Conservation (phyloP, 108 stramenopile species). For the Nannochloropsis oceanica region DNA sequence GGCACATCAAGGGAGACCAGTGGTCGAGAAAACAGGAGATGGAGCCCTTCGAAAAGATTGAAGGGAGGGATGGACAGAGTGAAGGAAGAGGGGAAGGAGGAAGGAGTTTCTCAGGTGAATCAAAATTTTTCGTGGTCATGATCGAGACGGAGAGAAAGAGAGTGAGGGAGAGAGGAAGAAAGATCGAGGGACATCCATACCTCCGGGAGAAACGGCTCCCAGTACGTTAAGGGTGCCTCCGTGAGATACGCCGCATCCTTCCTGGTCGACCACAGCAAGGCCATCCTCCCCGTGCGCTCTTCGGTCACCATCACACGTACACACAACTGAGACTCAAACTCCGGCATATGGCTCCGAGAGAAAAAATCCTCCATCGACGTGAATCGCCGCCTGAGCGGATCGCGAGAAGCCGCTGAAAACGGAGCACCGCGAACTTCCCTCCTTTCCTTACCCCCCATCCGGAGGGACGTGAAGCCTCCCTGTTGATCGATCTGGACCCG, state of each 20-base stretch:
- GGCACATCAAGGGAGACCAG: neutral
- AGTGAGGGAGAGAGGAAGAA: too few species aligned
- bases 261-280: neutral
- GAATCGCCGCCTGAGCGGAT: neutral
- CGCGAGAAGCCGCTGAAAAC: neutral
- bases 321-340: neutral
- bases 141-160: too few species aligned
- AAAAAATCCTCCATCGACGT: neutral
- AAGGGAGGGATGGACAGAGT: too few species aligned
- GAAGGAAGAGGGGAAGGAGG: too few species aligned
- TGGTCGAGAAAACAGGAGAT: neutral
- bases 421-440: neutral
- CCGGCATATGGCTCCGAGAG: neutral
- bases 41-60: neutral
- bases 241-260: neutral
- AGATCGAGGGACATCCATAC: too few species aligned
- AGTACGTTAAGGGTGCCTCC: neutral
- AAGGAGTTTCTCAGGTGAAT: too few species aligned
- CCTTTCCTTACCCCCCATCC: neutral
- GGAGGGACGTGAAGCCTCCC: neutral
- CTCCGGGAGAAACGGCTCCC: neutral
- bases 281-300: neutral
- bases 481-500: neutral
- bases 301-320: neutral
- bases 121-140: too few species aligned